Conservation (phyloP, 208 protist species). For the Leishmania tropica region DNA sequence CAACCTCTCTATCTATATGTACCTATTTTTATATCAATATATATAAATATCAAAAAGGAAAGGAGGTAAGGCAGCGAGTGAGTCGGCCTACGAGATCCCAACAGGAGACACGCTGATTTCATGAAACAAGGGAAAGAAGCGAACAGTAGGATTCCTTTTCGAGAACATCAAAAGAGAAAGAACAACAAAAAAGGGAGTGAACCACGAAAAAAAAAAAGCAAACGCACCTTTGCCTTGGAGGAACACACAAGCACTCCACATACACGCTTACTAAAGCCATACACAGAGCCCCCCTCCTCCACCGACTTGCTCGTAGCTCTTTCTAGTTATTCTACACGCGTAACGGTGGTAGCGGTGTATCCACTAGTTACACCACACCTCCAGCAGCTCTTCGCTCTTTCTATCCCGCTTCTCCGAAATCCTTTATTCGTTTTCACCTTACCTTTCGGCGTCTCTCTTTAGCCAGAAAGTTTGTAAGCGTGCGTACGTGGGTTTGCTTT, state of each 20-base stretch:
- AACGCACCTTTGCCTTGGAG: background rate
- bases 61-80: no score
- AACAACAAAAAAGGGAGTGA: background rate
- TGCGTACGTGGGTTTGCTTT: background rate
- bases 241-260: background rate
- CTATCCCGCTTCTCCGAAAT: background rate
- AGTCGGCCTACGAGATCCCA: background rate
- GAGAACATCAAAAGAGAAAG: background rate
- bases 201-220: background rate
- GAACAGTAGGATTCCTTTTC: background rate
- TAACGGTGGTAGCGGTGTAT: background rate
- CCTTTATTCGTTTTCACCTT: background rate
- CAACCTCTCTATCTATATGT: background rate
- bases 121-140: background rate
- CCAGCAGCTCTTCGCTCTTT: background rate
- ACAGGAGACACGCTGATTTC: background rate
- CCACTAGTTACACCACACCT: background rate
- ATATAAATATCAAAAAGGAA: background rate
- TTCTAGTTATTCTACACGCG: background rate
- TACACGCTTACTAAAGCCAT: background rate
- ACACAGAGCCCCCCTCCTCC: background rate
- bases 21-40: background rate
- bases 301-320: background rate
- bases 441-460: background rate
- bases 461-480: background rate